Evolutionary conservation across 2,329 filamentous ascomycete species (phyloP).

Genomic region (Verticillium klebahnii): DNA sequence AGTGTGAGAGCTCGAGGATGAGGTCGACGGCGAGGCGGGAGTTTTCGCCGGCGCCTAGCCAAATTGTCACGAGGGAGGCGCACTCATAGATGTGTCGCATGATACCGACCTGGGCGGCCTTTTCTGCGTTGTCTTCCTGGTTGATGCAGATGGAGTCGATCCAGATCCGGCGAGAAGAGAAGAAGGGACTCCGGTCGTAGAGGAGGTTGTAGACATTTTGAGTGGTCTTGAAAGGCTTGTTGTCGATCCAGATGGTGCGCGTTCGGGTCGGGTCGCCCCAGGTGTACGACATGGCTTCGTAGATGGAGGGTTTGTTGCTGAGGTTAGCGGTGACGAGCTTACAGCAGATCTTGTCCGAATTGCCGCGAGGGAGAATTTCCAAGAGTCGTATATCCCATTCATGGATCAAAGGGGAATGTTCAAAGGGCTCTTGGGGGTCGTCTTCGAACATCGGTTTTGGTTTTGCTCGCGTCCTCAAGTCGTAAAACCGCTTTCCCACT

Average conservation of each 20-base stretch:
- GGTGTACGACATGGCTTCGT: conserved; percentile 19
- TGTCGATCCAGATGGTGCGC: conserved; percentile 1
- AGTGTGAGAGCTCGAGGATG: conserved; percentile 7
- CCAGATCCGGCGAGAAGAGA: conserved; percentile 21
- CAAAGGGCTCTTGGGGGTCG: not conserved
- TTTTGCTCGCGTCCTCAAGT: not conserved
- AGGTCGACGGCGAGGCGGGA: conserved; percentile 2
- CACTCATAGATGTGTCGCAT: conserved; percentile 32
- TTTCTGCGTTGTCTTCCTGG: conserved; percentile 28
- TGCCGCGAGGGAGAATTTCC: not conserved
- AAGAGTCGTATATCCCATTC: conserved; percentile 1
- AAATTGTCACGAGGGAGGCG: conserved; percentile 26
- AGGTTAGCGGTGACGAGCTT: conserved; percentile 3
- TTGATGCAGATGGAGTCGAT: conserved; percentile 37
- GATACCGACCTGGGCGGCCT: conserved; percentile 28
- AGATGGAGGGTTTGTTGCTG: conserved; percentile 9
- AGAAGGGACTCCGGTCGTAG: conserved; percentile 2
- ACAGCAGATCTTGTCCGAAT: conserved; percentile 3
- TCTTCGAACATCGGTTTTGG: not conserved
- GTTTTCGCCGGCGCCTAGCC: conserved; percentile 22
- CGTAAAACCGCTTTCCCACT: not conserved
- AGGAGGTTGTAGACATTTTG: conserved; percentile 9
- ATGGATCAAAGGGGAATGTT: not conserved
- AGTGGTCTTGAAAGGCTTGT: conserved; percentile 5
- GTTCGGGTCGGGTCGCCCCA: conserved; percentile 13